Conservation (phyloP, 306 rosid species). For the Neltuma alba region DNA sequence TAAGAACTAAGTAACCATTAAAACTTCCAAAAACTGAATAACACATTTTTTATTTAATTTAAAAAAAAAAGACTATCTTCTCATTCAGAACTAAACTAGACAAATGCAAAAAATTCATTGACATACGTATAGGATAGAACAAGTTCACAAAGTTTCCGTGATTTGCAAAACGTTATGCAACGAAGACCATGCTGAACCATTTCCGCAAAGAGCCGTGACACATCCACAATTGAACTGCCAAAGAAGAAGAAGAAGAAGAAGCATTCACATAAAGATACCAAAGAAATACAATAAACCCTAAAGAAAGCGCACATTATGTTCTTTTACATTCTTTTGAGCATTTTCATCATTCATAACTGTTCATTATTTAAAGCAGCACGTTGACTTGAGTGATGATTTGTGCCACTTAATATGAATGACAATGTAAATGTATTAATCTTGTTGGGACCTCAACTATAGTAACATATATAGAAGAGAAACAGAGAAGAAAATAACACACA, state of each 20-base stretch:
- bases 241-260: slow-evolving; percentile 26
- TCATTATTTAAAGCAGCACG: slow-evolving; percentile 5
- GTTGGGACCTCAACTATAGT: no score
- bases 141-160: slow-evolving; percentile 89
- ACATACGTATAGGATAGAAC: slow-evolving; percentile 85
- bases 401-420: slow-evolving; percentile 24
- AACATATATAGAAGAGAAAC: no score
- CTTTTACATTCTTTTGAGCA: slow-evolving; percentile 12
- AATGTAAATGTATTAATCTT: slow-evolving; percentile 11
- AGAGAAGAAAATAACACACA: no score
- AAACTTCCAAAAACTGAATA: slow-evolving; percentile 29
- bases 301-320: slow-evolving; percentile 6
- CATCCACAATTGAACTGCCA: slow-evolving; percentile 75
- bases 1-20: slow-evolving; percentile 19
- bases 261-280: slow-evolving; percentile 32
- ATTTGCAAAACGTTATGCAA: slow-evolving; percentile 87
- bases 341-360: slow-evolving; percentile 17
- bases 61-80: slow-evolving; percentile 29
- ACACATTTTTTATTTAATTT: neutral
- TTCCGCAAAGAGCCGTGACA: slow-evolving; percentile 84
- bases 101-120: slow-evolving; percentile 36
- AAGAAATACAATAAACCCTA: slow-evolving; percentile 13
- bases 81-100: slow-evolving; percentile 34
- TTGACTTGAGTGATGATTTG: slow-evolving; percentile 13
- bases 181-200: slow-evolving; percentile 99